Evolutionary conservation across 202 grass and related monocot genomes (phyloP), one percentile per base, ranked within the genome.

Genomic region (Miscanthus sacchariflorus): DNA sequence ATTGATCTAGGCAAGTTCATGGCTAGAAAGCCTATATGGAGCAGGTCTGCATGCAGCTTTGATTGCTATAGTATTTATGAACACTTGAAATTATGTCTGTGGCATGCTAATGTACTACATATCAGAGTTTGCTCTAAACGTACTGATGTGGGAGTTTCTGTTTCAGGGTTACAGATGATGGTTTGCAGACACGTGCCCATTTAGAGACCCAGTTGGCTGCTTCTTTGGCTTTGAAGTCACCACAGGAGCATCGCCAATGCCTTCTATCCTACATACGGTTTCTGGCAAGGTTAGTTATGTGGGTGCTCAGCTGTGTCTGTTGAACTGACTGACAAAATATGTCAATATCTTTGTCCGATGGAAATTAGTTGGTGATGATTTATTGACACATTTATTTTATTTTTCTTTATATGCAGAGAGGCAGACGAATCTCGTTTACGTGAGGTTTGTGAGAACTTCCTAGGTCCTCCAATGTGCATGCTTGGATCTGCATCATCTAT

Each of bases 161-260:
- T 83, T 80, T 81, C 86, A 91, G 90, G 83, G 92, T 94, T 87
- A 90, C 88, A 7, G 97, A 95, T 85, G 97, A 96, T 85, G 91
- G 86, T 54, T 89, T 92, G 61, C 94, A 99, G 82, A 99, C 97
- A 45, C 88, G 97, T 0, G 94, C 91, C 42, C 97, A 99, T 88
- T 88, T 99, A 66, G 97, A 99, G 81, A 93, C 91, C 69, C 97
- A 99, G 79, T 82, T 99, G 77, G 94, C 94, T 66, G 92, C 97
- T 52, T 83, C 94, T 23, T 70, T 99, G 68, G 91, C 91, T 81
- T 89, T 99, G 42, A 89, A 96, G 71, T 99, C 97, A 18, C 90
- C 97, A 87, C 90, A 96, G 74, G 97, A 99, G 79, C 96, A 99
- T 83, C 89, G 86, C 66, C 97, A 99, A 70, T 95, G 93, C 87